Base-by-base conservation (phyloP, 2,329 filamentous ascomycete species). In the Scedosporium aurantiacum region DNA sequence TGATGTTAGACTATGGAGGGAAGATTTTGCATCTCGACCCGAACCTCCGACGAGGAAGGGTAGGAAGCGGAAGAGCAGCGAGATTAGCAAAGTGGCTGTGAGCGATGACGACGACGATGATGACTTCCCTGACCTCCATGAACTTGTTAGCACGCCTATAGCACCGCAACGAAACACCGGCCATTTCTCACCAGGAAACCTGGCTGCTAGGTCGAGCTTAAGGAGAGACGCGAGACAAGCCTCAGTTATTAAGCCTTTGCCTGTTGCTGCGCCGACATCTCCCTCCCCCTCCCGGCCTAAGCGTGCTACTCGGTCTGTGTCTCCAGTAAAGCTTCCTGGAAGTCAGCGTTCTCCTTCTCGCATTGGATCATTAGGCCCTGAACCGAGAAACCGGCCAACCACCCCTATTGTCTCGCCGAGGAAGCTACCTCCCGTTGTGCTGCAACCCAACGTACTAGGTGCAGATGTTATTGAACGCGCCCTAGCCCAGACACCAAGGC, bases 1-100 rank as follows among this genome's bases (percentile, higher is more conserved):
- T 3, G 40, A 57, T 23, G 52, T 61, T 40, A 56, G 43, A 37
- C 50, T 61, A n/a, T 61, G 59, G 59, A 61, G 21, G 32, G 60
- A 58, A 27, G 55, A 43, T 21, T 52, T 41, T 41, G 60, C 54
- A n/a, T n/a, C 32, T 23, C n/a, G 54, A 23, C 40, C 54, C 23
- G 40, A 58, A 55, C 41, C 60, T 2, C 5, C 10, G 14, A 40
- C 60, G 41, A 27, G 40, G 4, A 61, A 54, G 27, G 55, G 54
- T 18, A 81, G 77, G 68, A 84, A 83, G 69, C 71, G 80, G 63
- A 83, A 83, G 67, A 82, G 79, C 63, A 71, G 70, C 25, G 77
- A 81, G 8, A 77, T 80, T 25, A 74, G 67, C 63, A 74, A 54
- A 12, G 23, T 52, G 2, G 27, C 21, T 32, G 32, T 14, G n/a